These are phyloP conservation scores for Blastobotrys terrestris DNA, from an alignment of 805 yeast genomes.

Conservation along the genomic window DNA sequence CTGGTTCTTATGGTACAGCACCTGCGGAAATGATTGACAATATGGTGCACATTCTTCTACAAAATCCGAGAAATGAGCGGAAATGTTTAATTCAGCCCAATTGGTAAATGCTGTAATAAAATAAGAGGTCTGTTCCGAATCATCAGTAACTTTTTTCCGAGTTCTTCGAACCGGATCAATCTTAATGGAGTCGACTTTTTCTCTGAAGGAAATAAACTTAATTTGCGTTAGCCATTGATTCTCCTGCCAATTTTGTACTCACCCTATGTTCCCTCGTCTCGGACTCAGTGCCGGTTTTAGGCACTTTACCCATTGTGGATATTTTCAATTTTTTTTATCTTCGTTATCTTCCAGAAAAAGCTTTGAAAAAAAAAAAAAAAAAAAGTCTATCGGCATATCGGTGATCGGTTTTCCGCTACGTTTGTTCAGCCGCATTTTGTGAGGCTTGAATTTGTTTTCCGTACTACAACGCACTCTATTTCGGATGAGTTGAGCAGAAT, in stretches of 20 bases:
- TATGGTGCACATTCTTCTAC: conserved; percentile 46
- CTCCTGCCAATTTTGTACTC: conserved; percentile 1
- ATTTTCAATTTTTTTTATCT: not conserved
- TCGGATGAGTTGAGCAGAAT: too few species aligned
- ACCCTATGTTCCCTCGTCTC: conserved; percentile 15
- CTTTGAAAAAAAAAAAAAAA: too few species aligned
- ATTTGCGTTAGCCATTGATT: not conserved
- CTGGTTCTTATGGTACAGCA: conserved; percentile 59
- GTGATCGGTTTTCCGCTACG: too few species aligned
- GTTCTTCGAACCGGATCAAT: conserved; percentile 58
- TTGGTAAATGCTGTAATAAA: conserved; percentile 72
- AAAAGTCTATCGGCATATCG: not conserved
- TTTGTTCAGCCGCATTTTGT: not conserved
- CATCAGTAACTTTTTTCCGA: conserved; percentile 23
- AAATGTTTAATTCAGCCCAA: conserved; percentile 82
- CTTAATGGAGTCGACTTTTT: conserved; percentile 73
- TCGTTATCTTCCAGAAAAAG: not conserved
- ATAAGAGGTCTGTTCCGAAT: conserved; percentile 47
- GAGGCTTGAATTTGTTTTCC: not conserved
- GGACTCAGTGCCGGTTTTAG: conserved; percentile 13
- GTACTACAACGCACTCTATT: not conserved
- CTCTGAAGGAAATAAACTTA: conserved; percentile 49
- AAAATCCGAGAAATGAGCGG: conserved; percentile 64
- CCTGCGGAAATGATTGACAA: conserved; percentile 70
- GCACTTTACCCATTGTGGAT: not conserved